Percentiles rank a stretch among this genome's conserved stretches.
Evolutionary conservation across 352 stramenopile species (phyloP).

Genomic region (Peronospora tabacina): DNA sequence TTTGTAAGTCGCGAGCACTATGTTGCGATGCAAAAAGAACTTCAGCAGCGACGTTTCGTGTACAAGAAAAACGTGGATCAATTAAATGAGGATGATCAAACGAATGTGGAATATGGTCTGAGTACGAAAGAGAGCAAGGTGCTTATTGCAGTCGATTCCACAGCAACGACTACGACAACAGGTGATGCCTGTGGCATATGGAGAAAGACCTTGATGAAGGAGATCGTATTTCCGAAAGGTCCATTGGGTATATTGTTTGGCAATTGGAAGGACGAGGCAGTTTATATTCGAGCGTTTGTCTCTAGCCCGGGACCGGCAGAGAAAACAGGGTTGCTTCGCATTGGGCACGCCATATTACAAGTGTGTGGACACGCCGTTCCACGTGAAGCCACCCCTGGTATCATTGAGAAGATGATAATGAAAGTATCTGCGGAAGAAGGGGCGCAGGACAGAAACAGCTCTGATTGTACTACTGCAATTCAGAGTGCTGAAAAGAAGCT

Average conservation of each 20-base stretch:
- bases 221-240: slow-evolving; percentile 53
- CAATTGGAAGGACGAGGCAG: slow-evolving; percentile 71
- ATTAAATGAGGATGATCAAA: neutral
- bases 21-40: slow-evolving; percentile 27
- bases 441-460: slow-evolving; percentile 4
- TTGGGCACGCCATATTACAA: slow-evolving; percentile 65
- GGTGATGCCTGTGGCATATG: slow-evolving; percentile 14
- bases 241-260: slow-evolving; percentile 78
- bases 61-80: slow-evolving; percentile 10
- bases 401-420: slow-evolving; percentile 65
- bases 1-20: slow-evolving; percentile 61
- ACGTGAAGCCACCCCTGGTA: slow-evolving; percentile 39
- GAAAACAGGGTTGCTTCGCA: slow-evolving; percentile 48
- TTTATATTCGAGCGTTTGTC: slow-evolving; percentile 75
- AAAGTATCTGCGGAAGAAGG: slow-evolving; percentile 26
- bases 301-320: slow-evolving; percentile 66
- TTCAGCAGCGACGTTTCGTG: slow-evolving; percentile 8
- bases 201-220: slow-evolving; percentile 27
- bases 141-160: slow-evolving; percentile 12
- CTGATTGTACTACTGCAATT: slow-evolving; percentile 7
- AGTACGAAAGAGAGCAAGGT: slow-evolving; percentile 9
- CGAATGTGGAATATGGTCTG: neutral
- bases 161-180: neutral
- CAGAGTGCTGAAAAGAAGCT: slow-evolving; percentile 21
- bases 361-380: slow-evolving; percentile 64